Evolutionary conservation across 2,329 filamentous ascomycete genomes (phyloP).

Genomic region (Emmonsiellopsis sp.): DNA sequence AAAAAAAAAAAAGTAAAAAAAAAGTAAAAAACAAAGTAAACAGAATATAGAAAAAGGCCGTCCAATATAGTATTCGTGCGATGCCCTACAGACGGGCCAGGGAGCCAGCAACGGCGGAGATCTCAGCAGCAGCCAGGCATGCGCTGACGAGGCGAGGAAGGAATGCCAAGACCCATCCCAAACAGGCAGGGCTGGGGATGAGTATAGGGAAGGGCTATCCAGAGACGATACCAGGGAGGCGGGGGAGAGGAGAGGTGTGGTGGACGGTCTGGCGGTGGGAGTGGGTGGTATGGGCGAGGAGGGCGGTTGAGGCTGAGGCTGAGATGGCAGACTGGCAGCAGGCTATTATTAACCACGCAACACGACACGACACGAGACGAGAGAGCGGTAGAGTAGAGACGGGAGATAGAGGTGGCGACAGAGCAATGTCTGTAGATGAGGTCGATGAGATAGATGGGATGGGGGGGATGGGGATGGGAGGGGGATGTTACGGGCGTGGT

Average conservation of each 20-base stretch:
- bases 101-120: no score
- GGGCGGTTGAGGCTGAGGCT: neutral
- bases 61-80: no score
- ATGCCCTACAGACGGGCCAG: no score
- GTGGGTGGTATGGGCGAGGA: neutral
- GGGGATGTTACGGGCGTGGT: constrained; percentile 5
- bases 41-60: constrained; percentile 4
- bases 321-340: neutral
- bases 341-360: neutral
- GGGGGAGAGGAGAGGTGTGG: no score
- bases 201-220: no score
- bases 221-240: no score
- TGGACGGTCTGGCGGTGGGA: neutral
- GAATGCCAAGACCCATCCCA: no score
- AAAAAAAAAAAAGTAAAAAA: neutral
- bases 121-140: no score
- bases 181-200: no score
- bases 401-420: constrained; percentile 3
- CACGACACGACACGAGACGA: neutral
- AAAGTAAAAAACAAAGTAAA: constrained; percentile 9
- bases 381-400: no score
- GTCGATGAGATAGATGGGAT: neutral
- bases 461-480: neutral
- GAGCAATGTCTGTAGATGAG: constrained; percentile 3
- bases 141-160: no score